Evolutionary conservation across 805 yeast genomes (phyloP), one percentile per base, ranked within the genome.

Genomic region (Cephaloascus fragrans): DNA sequence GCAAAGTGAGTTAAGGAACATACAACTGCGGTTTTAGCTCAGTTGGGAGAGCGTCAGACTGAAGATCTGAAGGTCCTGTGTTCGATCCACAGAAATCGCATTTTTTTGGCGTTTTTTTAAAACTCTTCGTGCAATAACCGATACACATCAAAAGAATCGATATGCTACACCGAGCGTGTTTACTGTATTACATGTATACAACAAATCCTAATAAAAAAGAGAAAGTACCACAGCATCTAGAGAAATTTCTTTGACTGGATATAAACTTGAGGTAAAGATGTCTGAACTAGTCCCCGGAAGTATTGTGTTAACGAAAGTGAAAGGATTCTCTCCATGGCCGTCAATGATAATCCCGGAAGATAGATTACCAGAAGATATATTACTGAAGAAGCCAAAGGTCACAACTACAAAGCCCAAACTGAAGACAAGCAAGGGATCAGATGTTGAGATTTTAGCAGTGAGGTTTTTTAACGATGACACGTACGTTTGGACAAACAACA

Each of bases 261-360:
- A n/a, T n/a, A n/a, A n/a, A n/a, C n/a, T n/a, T n/a, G n/a, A n/a
- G n/a, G n/a, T n/a, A n/a, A n/a, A n/a, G n/a, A 16, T 31, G 15
- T 16, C 15, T 6, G 33, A n/a, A n/a, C 16, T 17, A 8, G 18
- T 15, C n/a, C 32, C 14, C 17, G 37, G 14, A 35, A 5, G 67
- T 19, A 57, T 76, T 4, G 83, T 86, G 1, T 65, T 86, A 18
- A 93, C 93, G 5, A 86, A 86, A 56, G 77, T 86, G 36, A 86
- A 84, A 51, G 94, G 95, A 6, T 86, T 78, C 53, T 84, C 95
- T 2, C 82, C 89, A 33, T 86, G 96, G 96, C 96, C 96, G 0
- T 88, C 89, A 2, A 79, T 85, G 77, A 77, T 84, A 3, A 70
- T 85, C 3, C 80, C 79, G 1, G 72, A 64, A 42, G 67, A 69